phyloP scores from a whole-genome alignment of 179 eudicot genomes.

The Dionaea muscipula region DNA sequence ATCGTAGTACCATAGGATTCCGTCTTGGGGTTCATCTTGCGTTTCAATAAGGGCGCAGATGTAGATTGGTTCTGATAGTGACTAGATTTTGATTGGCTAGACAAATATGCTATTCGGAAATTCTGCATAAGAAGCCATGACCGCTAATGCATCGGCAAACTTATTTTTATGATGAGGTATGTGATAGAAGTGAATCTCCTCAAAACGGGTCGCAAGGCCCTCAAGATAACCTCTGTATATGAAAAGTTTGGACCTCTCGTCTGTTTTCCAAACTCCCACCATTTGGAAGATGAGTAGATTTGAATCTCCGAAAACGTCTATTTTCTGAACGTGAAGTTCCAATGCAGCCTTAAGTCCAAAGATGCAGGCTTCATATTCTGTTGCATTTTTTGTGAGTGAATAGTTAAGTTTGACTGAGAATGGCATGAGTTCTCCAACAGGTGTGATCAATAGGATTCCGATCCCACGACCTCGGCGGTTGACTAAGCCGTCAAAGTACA shows the following conservation, averaged over 20 bases:
- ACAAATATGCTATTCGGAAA: not conserved
- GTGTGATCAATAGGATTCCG: not conserved
- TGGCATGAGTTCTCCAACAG: not conserved
- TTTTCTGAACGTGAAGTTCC: not conserved
- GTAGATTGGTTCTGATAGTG: not conserved
- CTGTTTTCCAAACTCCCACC: too few species aligned
- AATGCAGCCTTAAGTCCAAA: not conserved
- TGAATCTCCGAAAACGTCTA: not conserved
- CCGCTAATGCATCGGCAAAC: not conserved
- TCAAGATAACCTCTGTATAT: not conserved
- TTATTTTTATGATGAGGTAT: not conserved
- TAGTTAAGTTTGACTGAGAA: not conserved
- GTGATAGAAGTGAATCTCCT: not conserved
- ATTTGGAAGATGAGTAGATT: not conserved
- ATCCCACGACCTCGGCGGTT: not conserved
- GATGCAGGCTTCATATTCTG: not conserved
- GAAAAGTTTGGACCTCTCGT: not conserved
- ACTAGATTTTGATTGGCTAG: not conserved
- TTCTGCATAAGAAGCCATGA: not conserved
- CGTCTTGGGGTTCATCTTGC: not conserved
- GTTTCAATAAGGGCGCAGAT: not conserved
- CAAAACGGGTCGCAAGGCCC: not conserved
- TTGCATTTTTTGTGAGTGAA: not conserved
- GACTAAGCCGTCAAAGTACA: not conserved
- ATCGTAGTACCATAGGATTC: not conserved